Evolutionary conservation across 2,329 filamentous ascomycete genomes (phyloP).

Genomic region (Ophiostoma perfectum): DNA sequence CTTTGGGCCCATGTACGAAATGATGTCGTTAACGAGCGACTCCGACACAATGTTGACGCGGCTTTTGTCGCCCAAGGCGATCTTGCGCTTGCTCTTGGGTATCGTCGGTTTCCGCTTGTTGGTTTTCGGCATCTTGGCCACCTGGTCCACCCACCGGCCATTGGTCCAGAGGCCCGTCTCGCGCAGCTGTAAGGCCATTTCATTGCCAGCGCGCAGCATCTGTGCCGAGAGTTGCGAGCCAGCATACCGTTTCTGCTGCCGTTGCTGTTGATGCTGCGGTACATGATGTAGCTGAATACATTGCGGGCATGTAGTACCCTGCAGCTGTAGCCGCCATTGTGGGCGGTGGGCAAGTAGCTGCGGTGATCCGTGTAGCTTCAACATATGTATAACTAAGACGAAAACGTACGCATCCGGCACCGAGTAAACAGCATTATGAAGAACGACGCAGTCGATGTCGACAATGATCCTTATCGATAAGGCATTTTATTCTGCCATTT

Average conservation of each 20-base stretch:
- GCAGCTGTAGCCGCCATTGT: neutral
- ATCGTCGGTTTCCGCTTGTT: neutral
- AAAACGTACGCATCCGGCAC: too few relatives aligned
- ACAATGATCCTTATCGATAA: too few relatives aligned
- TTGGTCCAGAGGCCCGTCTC: slow-evolving; percentile 26
- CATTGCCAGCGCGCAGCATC: slow-evolving; percentile 11
- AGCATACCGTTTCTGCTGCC: neutral
- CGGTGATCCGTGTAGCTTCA: neutral
- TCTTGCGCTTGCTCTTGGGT: slow-evolving; percentile 12
- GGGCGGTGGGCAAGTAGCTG: neutral
- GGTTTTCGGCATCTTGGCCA: neutral
- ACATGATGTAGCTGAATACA: neutral
- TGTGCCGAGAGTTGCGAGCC: neutral
- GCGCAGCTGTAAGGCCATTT: slow-evolving; percentile 26
- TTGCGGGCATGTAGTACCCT: neutral
- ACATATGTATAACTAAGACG: neutral
- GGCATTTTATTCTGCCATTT: too few relatives aligned
- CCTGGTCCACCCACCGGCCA: slow-evolving; percentile 19
- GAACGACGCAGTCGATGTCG: too few relatives aligned
- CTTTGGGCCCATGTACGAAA: slow-evolving; percentile 63
- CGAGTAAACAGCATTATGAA: too few relatives aligned
- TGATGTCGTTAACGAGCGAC: slow-evolving; percentile 56
- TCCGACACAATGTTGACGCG: slow-evolving; percentile 51
- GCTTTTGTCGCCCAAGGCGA: slow-evolving; percentile 33
- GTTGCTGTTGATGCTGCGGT: neutral